Evolutionary conservation across 495 filamentous ascomycete species (phyloP).

Genomic region (Neurospora tetrasperma): DNA sequence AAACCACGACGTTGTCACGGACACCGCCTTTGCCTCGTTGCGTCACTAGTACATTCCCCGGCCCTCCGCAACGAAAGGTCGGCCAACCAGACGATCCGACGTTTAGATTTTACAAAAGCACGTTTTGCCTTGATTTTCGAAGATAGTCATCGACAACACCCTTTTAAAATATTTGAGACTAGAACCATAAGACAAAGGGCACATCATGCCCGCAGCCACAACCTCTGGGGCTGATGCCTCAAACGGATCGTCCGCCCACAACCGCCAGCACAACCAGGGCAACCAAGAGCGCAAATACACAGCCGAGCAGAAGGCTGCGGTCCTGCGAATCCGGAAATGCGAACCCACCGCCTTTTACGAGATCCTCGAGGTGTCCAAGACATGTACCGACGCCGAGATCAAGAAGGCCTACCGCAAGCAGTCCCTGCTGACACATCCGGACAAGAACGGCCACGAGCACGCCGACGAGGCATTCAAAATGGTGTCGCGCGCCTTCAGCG

Average conservation of each 20-base stretch:
- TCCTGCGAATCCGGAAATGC: slow-evolving; percentile 77
- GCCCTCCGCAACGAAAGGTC: not conserved
- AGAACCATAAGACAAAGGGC: not conserved
- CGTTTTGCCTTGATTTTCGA: not conserved
- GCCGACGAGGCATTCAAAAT: slow-evolving; percentile 98
- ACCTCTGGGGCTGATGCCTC: slow-evolving; percentile 60
- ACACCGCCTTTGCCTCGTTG: not conserved
- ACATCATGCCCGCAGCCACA: slow-evolving; percentile 64
- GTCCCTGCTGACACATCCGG: slow-evolving; percentile 82
- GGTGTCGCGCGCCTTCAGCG: slow-evolving; percentile 86
- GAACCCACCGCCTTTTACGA: slow-evolving; percentile 82
- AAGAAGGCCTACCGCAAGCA: slow-evolving; percentile 94
- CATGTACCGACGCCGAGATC: slow-evolving; percentile 68
- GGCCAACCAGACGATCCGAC: not conserved
- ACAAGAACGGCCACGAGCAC: slow-evolving; percentile 95
- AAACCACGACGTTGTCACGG: not conserved
- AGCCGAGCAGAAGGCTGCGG: slow-evolving; percentile 78
- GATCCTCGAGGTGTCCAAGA: slow-evolving; percentile 56
- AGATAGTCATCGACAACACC: not conserved
- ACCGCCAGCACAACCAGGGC: slow-evolving; percentile 84
- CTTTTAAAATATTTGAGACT: not conserved
- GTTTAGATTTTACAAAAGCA: not conserved
- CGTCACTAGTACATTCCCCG: not conserved
- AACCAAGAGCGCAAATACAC: slow-evolving; percentile 87
- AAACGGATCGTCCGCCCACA: slow-evolving; percentile 52